These are phyloP conservation scores for Berberis thunbergii DNA, from an alignment of 164 flowering plant species.

Conservation along the genomic window DNA sequence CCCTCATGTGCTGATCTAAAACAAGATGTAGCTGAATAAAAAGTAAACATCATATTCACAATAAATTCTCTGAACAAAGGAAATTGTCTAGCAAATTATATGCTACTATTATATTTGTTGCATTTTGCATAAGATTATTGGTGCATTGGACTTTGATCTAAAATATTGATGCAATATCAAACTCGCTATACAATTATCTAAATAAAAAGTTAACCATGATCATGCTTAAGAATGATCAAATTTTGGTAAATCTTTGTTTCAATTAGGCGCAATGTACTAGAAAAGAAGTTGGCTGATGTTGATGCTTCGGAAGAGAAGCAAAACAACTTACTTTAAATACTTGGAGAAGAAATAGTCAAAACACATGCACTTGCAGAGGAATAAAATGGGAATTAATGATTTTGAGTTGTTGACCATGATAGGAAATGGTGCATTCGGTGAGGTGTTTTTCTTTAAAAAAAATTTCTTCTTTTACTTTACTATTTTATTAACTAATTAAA, in stretches of 20 bases:
- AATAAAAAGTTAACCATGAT: too few relatives aligned
- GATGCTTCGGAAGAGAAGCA: conserved; percentile 90
- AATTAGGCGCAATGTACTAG: conserved; percentile 67
- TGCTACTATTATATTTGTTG: too few relatives aligned
- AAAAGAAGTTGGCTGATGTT: conserved; percentile 88
- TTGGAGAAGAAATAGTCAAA: conserved; percentile 93
- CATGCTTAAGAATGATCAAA: not conserved
- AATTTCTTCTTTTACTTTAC: not conserved
- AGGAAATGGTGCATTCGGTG: conserved; percentile 99
- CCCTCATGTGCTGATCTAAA: too few relatives aligned
- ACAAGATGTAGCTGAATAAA: too few relatives aligned
- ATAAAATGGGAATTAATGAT: conserved; percentile 97
- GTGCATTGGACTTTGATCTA: too few relatives aligned
- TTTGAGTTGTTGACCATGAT: conserved; percentile 95
- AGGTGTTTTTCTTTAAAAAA: conserved; percentile 32
- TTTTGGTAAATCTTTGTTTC: not conserved
- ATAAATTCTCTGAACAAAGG: too few relatives aligned
- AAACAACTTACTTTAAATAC: conserved; percentile 57
- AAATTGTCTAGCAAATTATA: too few relatives aligned
- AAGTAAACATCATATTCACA: too few relatives aligned
- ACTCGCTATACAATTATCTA: too few relatives aligned
- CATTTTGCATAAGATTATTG: too few relatives aligned
- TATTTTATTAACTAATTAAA: too few relatives aligned
- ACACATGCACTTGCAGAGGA: conserved; percentile 93
- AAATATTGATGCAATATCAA: too few relatives aligned